These are phyloP conservation scores for Curvularia verruculosa DNA, from an alignment of 2,329 filamentous ascomycete species.

Conservation along the genomic window DNA sequence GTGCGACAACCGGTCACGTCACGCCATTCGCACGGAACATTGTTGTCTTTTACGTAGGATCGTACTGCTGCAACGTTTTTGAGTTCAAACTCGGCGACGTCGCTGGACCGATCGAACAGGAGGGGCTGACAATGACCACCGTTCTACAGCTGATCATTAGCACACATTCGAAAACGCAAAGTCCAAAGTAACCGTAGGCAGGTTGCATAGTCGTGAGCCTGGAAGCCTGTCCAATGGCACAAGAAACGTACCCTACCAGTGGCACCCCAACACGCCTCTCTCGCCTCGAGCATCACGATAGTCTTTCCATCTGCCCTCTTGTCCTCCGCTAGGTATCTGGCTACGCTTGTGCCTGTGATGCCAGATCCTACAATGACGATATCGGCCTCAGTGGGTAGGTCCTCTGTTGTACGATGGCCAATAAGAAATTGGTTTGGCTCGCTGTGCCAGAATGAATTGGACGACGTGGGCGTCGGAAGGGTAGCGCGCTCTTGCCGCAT, in stretches of 20 bases:
- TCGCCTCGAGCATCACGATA: conserved; percentile 77
- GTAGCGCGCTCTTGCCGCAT: conserved; percentile 45
- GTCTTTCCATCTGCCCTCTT: conserved; percentile 52
- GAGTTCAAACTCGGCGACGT: conserved; percentile 74
- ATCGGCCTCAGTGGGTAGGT: conserved; percentile 68
- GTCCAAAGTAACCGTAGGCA: not conserved
- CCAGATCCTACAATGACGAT: conserved; percentile 76
- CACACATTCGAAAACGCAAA: not conserved
- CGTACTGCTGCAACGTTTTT: conserved; percentile 68
- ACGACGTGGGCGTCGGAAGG: conserved; percentile 67
- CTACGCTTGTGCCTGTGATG: conserved; percentile 76
- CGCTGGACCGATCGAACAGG: conserved; percentile 65
- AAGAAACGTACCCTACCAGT: conserved; percentile 70
- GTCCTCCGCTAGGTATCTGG: conserved; percentile 63
- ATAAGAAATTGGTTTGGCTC: conserved; percentile 68
- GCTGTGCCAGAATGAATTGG: conserved; percentile 74
- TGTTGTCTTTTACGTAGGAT: conserved; percentile 61
- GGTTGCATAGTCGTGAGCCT: not conserved
- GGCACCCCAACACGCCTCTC: conserved; percentile 82
- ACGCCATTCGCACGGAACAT: conserved; percentile 73
- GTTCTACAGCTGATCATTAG: conserved; percentile 46
- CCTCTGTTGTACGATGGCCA: conserved; percentile 69
- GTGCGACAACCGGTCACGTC: conserved; percentile 67
- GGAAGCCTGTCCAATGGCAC: not conserved
- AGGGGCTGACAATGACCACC: conserved; percentile 74